These are phyloP conservation scores for Selaginella moellendorffii DNA, from an alignment of 75 land plant species.

Conservation along the genomic window DNA sequence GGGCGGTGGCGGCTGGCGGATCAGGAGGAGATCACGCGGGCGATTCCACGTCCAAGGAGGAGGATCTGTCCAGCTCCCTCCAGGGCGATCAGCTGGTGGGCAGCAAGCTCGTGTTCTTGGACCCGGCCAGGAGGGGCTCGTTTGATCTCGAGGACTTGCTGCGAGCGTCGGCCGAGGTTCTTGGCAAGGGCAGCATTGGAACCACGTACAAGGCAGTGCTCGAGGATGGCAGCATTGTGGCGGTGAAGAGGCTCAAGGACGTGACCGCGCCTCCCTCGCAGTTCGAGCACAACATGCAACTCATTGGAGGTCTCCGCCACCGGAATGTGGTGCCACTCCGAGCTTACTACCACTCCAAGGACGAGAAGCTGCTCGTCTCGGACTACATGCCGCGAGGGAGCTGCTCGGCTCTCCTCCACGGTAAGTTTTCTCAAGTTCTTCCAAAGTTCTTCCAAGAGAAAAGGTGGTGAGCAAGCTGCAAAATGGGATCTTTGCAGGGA, in stretches of 20 bases:
- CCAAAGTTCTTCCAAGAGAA: too few relatives aligned
- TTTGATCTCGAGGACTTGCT: constrained; percentile 53
- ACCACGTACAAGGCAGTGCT: constrained; percentile 53
- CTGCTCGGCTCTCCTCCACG: constrained; percentile 52
- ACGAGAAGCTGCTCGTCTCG: constrained; percentile 53
- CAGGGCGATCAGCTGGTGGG: constrained; percentile 7
- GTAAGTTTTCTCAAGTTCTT: constrained; percentile 25
- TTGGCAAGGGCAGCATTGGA: constrained; percentile 56
- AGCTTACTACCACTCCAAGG: constrained; percentile 41
- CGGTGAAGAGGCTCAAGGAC: constrained; percentile 54
- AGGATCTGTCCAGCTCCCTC: background rate
- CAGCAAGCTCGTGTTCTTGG: constrained; percentile 37
- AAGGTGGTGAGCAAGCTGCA: too few relatives aligned
- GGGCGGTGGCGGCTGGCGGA: constrained; percentile 17
- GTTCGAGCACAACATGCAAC: constrained; percentile 39
- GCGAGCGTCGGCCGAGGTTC: constrained; percentile 56
- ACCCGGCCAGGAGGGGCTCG: constrained; percentile 11
- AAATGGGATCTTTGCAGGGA: constrained; percentile 38
- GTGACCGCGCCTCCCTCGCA: constrained; percentile 30
- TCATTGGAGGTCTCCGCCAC: constrained; percentile 34
- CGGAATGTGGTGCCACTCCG: constrained; percentile 40
- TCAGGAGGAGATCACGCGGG: constrained; percentile 1
- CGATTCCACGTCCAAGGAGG: background rate
- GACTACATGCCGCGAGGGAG: constrained; percentile 59
- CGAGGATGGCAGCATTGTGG: constrained; percentile 38